Evolutionary conservation across 1,139 yeast species (phyloP).

Genomic region (Yamadazyma siamensis): DNA sequence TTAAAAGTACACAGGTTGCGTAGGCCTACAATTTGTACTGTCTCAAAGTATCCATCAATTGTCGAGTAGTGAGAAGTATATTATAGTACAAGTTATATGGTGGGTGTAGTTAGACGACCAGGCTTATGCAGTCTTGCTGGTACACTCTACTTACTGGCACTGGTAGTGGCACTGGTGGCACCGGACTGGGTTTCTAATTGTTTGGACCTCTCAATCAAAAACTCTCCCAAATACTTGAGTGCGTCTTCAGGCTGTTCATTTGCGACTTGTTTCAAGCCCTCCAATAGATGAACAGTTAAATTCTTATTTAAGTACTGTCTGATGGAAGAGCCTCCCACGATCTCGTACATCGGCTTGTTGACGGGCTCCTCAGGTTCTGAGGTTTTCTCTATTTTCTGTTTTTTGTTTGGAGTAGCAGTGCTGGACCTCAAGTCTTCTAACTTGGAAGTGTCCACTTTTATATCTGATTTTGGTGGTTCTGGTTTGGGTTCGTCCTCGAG

Average conservation of each 20-base stretch:
- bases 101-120: too few relatives aligned
- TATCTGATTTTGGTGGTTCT: not conserved
- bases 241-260: slow-evolving; percentile 66
- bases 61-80: too few relatives aligned
- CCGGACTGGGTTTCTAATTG: too few relatives aligned
- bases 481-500: not conserved
- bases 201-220: slow-evolving; percentile 51
- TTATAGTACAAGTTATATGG: too few relatives aligned
- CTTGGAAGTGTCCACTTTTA: not conserved
- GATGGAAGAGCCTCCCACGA: slow-evolving; percentile 79
- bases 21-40: too few relatives aligned
- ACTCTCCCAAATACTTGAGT: slow-evolving; percentile 66
- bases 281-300: slow-evolving; percentile 63
- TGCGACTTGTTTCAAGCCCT: slow-evolving; percentile 65
- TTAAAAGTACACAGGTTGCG: too few relatives aligned
- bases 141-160: too few relatives aligned
- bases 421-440: slow-evolving; percentile 6
- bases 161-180: too few relatives aligned
- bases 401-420: slow-evolving; percentile 9
- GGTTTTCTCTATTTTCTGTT: slow-evolving; percentile 9
- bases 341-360: slow-evolving; percentile 37
- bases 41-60: too few relatives aligned
- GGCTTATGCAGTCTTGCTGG: too few relatives aligned
- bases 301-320: slow-evolving; percentile 74
- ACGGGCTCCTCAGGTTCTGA: slow-evolving; percentile 6